phyloP scores from a whole-genome alignment of 768 basidiomycete genomes.

The Hericium rajendrae region DNA sequence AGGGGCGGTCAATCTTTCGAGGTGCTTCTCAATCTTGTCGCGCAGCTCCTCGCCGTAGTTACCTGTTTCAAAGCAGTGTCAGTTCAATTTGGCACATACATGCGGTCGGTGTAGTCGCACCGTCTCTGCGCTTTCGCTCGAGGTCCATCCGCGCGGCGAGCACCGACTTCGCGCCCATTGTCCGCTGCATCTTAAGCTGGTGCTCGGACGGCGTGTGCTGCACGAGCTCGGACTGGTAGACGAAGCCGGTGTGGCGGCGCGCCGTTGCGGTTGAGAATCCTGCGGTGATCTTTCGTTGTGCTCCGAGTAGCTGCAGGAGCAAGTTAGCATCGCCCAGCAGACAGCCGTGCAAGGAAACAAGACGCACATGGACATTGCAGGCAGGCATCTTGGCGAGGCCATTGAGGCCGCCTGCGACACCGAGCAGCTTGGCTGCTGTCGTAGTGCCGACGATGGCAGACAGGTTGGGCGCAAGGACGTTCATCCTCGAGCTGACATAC shows the following conservation, averaged over 20 bases:
- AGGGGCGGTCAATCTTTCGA: conserved; percentile 87
- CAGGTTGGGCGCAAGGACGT: conserved; percentile 94
- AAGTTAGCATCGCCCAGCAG: background rate
- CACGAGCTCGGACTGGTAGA: conserved; percentile 89
- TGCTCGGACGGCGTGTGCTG: conserved; percentile 82
- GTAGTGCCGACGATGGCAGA: conserved; percentile 98
- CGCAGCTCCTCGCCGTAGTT: conserved; percentile 73
- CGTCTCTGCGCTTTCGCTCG: conserved; percentile 75
- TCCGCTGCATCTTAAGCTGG: conserved; percentile 85
- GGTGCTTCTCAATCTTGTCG: conserved; percentile 87
- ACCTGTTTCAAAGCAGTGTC: conserved; percentile 28
- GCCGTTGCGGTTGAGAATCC: conserved; percentile 87
- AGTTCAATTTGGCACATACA: background rate
- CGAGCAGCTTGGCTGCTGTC: conserved; percentile 95
- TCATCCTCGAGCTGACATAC: conserved; percentile 99
- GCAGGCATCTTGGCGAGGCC: conserved; percentile 91
- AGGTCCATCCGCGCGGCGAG: conserved; percentile 91
- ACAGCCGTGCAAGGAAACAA: background rate
- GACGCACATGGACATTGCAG: conserved; percentile 86
- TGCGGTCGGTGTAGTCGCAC: conserved; percentile 30
- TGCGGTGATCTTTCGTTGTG: conserved; percentile 84
- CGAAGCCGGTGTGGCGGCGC: conserved; percentile 90
- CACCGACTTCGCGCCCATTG: conserved; percentile 85
- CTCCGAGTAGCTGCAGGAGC: conserved; percentile 70
- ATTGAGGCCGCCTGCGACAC: conserved; percentile 88